These are phyloP conservation scores for Pterocarpus macrocarpus DNA, from an alignment of 306 rosid genomes.

Conservation along the genomic window DNA sequence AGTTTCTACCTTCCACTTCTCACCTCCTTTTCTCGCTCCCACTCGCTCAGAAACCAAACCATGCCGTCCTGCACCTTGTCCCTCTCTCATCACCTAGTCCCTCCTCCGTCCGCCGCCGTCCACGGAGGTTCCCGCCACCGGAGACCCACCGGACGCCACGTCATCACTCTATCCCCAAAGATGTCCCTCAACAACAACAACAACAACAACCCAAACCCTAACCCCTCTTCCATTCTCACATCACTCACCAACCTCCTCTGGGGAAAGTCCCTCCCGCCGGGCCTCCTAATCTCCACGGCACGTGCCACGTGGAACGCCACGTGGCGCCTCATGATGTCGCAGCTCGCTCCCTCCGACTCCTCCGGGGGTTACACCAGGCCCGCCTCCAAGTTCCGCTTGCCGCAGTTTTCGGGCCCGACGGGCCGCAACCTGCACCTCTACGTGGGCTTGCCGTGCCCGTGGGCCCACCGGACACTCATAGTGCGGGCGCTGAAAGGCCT, in stretches of 20 bases:
- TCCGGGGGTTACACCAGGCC: constrained; percentile 81
- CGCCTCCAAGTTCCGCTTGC: constrained; percentile 70
- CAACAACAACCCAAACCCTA: constrained; percentile 45
- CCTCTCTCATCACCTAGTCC: constrained; percentile 31
- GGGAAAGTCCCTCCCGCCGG: constrained; percentile 92
- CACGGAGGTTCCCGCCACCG: constrained; percentile 21
- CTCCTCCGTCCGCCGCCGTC: constrained; percentile 31
- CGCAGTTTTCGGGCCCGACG: constrained; percentile 38
- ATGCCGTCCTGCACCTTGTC: constrained; percentile 45
- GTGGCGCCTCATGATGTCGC: constrained; percentile 93
- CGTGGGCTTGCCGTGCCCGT: constrained; percentile 90
- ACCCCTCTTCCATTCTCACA: constrained; percentile 60
- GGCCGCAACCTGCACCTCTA: constrained; percentile 66
- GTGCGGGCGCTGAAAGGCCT: constrained; percentile 89
- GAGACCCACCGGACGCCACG: constrained; percentile 20
- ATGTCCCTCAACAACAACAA: constrained; percentile 62
- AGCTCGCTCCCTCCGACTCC: constrained; percentile 91
- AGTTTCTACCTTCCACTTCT: background rate
- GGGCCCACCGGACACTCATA: constrained; percentile 95
- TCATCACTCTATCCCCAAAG: constrained; percentile 24
- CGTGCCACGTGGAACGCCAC: constrained; percentile 85
- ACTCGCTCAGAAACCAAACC: background rate
- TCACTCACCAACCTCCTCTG: constrained; percentile 80
- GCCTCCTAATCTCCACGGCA: constrained; percentile 77
- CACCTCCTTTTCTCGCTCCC: background rate